Base-by-base conservation (phyloP, 768 basidiomycete genomes). In the Saitozyma podzolica region DNA sequence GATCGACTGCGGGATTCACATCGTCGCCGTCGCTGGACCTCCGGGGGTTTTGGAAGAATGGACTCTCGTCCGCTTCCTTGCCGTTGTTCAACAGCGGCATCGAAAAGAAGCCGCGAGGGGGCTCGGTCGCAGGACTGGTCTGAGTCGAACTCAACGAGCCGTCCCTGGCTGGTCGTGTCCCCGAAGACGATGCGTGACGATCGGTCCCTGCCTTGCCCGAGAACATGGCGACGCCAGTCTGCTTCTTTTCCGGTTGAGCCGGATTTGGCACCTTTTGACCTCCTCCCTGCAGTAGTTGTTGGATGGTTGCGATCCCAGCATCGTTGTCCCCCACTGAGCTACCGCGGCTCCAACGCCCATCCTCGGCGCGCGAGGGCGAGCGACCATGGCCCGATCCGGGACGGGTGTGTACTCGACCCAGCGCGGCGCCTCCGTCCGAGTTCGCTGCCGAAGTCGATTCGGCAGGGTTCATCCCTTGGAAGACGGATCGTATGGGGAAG, bases 401-500 rank as follows among this genome's bases (percentile, higher is more conserved):
- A 59, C 9, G 9, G 14, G 16, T 17, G 13, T 16, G 40, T 59
- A 16, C 13, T 39, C 19, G 48, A 17, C 10, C 52, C 59, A 8
- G 29, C 9, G 9, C 41, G 29, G 29, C 51, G 9, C 14, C 8
- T 8, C 37, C 11, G 11, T 54, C 62, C 19, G 39, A 16, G 0
- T 40, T 47, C n/a, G 9, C 40, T 10, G 29, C 3, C 40, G 62
- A 47, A 19, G 37, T 48, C 13, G 54, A 55, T 7, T 59, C 61
- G 13, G 49, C 58, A 9, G 43, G 19, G 4, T 17, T 42, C 50
- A 68, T 66, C 4, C 62, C 67, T 9, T 59, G 47, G 40, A 66
- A 68, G 7, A 72, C 70, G 11, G 70, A 72, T 58, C 70, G 64
- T 16, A 72, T 72, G 11, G 70, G 70, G 42, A 72, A 72, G 55